Conservation (phyloP, 805 yeast genomes). For the Cyberlindnera misumaiensis region DNA sequence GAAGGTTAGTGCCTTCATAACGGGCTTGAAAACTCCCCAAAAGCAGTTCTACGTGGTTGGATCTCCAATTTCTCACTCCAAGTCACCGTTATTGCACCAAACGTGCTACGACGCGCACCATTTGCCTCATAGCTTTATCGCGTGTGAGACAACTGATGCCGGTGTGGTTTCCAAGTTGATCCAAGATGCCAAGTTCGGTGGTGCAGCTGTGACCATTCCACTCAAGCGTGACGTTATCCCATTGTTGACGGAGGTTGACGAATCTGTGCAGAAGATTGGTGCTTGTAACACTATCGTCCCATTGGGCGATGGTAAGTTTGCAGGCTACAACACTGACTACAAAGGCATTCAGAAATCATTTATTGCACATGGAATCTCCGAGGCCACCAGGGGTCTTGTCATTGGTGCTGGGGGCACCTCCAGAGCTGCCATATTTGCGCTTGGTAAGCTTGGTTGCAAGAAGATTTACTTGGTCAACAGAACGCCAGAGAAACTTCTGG, state of each 20-base stretch:
- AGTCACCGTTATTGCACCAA: slow-evolving; percentile 83
- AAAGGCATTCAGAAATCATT: slow-evolving; percentile 74
- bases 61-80: slow-evolving; percentile 74
- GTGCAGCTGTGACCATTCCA: slow-evolving; percentile 94
- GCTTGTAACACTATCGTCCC: slow-evolving; percentile 88
- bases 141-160: slow-evolving; percentile 63
- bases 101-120: slow-evolving; percentile 71
- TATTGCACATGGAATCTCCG: slow-evolving; percentile 44
- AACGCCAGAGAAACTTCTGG: slow-evolving; percentile 57
- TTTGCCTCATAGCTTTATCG: slow-evolving; percentile 64
- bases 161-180: slow-evolving; percentile 48
- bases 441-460: slow-evolving; percentile 68
- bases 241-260: slow-evolving; percentile 56
- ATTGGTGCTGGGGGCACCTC: slow-evolving; percentile 98
- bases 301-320: slow-evolving; percentile 38
- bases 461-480: slow-evolving; percentile 78
- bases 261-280: slow-evolving; percentile 79
- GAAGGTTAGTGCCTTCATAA: slow-evolving; percentile 53
- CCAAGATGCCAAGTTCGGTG: slow-evolving; percentile 60
- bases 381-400: slow-evolving; percentile 56
- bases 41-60: slow-evolving; percentile 69
- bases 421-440: slow-evolving; percentile 87
- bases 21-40: slow-evolving; percentile 53
- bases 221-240: slow-evolving; percentile 75
- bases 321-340: slow-evolving; percentile 96